Evolutionary conservation across 2,329 filamentous ascomycete genomes (phyloP), one percentile per base, ranked within the genome.

Genomic region (Triangularia verruculosa): DNA sequence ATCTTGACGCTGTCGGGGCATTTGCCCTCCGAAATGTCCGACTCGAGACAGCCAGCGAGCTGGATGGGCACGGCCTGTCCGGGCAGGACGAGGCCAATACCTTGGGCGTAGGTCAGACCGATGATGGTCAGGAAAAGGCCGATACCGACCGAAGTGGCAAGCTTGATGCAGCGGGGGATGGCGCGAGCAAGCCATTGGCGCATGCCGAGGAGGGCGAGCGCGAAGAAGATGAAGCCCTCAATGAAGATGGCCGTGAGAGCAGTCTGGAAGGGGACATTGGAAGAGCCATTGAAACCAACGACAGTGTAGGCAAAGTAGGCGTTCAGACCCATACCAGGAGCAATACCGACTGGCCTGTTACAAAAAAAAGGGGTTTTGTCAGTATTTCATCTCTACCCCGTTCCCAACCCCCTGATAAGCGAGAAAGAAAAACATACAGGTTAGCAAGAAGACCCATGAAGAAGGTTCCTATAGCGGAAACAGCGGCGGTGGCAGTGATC

Each of bases 171-270:
- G 47, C 86, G 84, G 1, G 92, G 92, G 67, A 96, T 92, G 52
- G 90, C 88, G 68, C 91, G 87, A 17, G 92, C 92, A 25, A 96
- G 85, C 92, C 92, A 96, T 74, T 96, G 92, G 13, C 92, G 89
- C 78, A 96, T 83, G 39, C 92, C 92, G 59, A 93, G 81, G 34
- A 96, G 74, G 1, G 92, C 92, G 47, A 96, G 83, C 1, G 80
- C 90, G 58, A 96, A 86, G 77, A 96, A 96, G 66, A 96, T 88
- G 75, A 90, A 91, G 39, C 92, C 92, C 76, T 96, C 92, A 13
- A 95, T 89, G 73, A 96, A 96, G 68, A 95, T 92, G 61, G 92
- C 92, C 3, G 92, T 95, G 39, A 96, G 78, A 32, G 92, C 92
- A 51, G 93, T 83, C 60, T 84, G 76, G 73, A 91, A 96, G 1